phyloP scores from a whole-genome alignment of 148 eudicot genomes.

The Rhododendron simsii region DNA sequence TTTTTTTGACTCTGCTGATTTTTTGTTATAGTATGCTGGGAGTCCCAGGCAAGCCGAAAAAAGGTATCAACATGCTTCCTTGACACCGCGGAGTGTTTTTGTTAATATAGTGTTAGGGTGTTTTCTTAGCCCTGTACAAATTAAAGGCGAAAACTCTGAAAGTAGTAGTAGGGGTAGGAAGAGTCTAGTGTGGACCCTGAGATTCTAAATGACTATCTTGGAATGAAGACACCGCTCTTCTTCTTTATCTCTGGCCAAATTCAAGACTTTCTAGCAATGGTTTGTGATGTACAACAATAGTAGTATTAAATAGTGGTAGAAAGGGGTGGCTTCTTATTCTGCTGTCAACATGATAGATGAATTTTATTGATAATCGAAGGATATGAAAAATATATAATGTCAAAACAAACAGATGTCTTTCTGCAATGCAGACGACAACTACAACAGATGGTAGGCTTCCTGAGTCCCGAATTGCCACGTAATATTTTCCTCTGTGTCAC shows the following conservation, averaged over 20 bases:
- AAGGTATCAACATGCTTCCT: not conserved
- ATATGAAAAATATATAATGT: too few relatives aligned
- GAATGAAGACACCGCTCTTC: not conserved
- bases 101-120: not conserved
- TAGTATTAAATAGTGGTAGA: not conserved
- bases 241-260: not conserved
- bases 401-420: too few relatives aligned
- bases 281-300: not conserved
- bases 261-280: not conserved
- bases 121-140: not conserved
- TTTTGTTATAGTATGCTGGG: conserved; percentile 6
- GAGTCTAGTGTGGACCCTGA: not conserved
- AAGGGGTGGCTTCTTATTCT: not conserved
- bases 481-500: too few relatives aligned
- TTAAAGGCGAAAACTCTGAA: not conserved
- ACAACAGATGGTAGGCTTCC: too few relatives aligned
- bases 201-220: not conserved
- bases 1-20: conserved; percentile 24
- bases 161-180: not conserved
- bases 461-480: too few relatives aligned
- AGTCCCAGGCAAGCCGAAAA: not conserved
- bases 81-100: not conserved
- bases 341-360: too few relatives aligned
- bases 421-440: too few relatives aligned
- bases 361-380: too few relatives aligned